Base-by-base conservation (phyloP, 441 rosid genomes). In the Cnidoscolus chayamansa region DNA sequence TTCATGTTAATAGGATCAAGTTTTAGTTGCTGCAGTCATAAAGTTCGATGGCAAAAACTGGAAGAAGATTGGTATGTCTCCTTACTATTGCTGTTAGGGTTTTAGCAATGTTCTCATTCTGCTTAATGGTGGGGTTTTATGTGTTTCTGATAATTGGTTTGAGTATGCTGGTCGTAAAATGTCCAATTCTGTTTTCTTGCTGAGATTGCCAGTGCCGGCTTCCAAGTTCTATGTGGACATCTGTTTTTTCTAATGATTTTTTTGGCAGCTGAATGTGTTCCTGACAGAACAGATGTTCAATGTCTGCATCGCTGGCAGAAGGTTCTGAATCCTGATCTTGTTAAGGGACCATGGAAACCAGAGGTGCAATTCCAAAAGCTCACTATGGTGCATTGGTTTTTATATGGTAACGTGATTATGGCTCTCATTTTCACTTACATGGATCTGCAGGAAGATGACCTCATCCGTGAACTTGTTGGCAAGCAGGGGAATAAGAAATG, bases 271-370 rank as follows among this genome's bases (percentile, higher is more conserved):
- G 93, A 88, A 31, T 82, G 72, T 75, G 87, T 88, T 82, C 85
- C 88, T 61, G 86, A 79, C 72, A 86, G 96, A 80, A 85, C 93
- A 61, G 94, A 91, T 78, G 97, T 93, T 65, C 98, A 93, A 64
- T 93, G 97, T 77, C 74, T 93, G 77, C 97, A 91, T 77, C 86
- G 98, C 48, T 93, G 98, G 98, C 98, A 93, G 84, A 93, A 93
- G 72, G 98, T 93, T 82, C 86, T 93, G 4, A 86, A 90, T 79
- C 98, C 98, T 0, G 90, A 91, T 0, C 97, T 93, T 84, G 80
- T 91, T 31, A 93, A 93, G 76, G 98, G 98, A 76, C 94, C 97
- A 64, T 93, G 98, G 98, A 83, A 92, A 65, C 89, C 82, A 78
- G 88, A 91, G 92, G 98, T 93, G 74, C 37, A 67, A 31, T 30